Conservation (phyloP, 2,329 filamentous ascomycete species). For the Alternaria triticina region DNA sequence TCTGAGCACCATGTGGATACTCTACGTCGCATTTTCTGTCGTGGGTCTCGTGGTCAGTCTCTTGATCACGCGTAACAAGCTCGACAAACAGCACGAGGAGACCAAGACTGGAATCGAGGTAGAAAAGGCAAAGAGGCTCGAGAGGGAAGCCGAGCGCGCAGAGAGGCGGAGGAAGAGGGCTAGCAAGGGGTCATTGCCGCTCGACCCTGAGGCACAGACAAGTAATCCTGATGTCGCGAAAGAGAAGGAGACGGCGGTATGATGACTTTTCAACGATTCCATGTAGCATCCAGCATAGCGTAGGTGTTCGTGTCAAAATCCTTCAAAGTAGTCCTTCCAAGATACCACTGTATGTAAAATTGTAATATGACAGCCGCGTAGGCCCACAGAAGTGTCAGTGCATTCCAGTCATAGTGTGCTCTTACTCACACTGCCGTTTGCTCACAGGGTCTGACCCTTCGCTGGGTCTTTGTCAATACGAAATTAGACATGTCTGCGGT, state of each 20-base stretch:
- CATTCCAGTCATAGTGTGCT: not conserved
- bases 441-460: not conserved
- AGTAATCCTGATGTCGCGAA: not conserved
- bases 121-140: conserved; percentile 48
- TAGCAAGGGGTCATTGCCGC: conserved; percentile 23
- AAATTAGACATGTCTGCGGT: not conserved
- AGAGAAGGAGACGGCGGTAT: conserved; percentile 9
- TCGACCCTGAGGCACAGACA: conserved; percentile 23
- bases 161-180: conserved; percentile 38
- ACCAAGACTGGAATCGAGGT: conserved; percentile 58
- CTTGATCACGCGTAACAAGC: conserved; percentile 51
- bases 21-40: conserved; percentile 53
- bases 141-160: conserved; percentile 41
- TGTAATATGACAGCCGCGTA: not conserved
- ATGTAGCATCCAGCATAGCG: conserved; percentile 3
- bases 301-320: not conserved
- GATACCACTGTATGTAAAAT: not conserved
- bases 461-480: not conserved
- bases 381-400: not conserved
- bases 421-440: not conserved
- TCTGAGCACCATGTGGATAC: conserved; percentile 57
- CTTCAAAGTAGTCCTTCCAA: not conserved
- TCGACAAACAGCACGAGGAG: conserved; percentile 54
- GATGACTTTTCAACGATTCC: not conserved
- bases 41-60: conserved; percentile 49